Evolutionary conservation across 208 protist genomes (phyloP).

Genomic region (Crithidia thermophila): DNA sequence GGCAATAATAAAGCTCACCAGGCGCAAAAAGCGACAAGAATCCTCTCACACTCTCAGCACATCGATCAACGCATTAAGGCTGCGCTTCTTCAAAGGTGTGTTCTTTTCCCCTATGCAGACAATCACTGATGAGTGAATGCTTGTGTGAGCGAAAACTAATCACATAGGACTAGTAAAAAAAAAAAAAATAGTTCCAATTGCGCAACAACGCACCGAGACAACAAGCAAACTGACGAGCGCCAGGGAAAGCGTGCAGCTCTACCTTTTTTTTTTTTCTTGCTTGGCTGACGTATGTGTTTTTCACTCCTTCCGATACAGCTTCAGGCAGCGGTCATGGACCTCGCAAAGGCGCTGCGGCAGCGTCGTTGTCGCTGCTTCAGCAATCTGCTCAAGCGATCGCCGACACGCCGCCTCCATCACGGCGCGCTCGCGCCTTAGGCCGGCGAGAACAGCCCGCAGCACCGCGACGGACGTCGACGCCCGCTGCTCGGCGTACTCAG

Average conservation of each 20-base stretch:
- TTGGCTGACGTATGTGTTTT: not conserved
- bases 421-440: conserved; percentile 53
- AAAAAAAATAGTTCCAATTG: too few species aligned
- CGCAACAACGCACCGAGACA: too few species aligned
- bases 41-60: too few species aligned
- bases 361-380: conserved; percentile 28
- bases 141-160: too few species aligned
- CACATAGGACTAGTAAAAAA: too few species aligned
- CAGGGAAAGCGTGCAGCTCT: not conserved
- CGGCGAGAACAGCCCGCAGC: conserved; percentile 37
- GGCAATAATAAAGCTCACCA: too few species aligned
- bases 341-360: conserved; percentile 36
- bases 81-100: too few species aligned
- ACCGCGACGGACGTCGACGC: conserved; percentile 24
- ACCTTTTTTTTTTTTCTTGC: conserved; percentile 7
- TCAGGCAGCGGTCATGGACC: conserved; percentile 41
- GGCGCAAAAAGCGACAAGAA: too few species aligned
- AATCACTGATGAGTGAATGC: too few species aligned
- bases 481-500: conserved; percentile 32
- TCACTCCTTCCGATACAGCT: conserved; percentile 34
- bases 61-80: too few species aligned
- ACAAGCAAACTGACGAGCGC: too few species aligned
- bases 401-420: conserved; percentile 42
- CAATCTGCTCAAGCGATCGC: conserved; percentile 34
- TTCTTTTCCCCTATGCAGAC: too few species aligned